Base-by-base conservation (phyloP, 495 filamentous ascomycete genomes). In the Pseudomonodictys pantanalensis region DNA sequence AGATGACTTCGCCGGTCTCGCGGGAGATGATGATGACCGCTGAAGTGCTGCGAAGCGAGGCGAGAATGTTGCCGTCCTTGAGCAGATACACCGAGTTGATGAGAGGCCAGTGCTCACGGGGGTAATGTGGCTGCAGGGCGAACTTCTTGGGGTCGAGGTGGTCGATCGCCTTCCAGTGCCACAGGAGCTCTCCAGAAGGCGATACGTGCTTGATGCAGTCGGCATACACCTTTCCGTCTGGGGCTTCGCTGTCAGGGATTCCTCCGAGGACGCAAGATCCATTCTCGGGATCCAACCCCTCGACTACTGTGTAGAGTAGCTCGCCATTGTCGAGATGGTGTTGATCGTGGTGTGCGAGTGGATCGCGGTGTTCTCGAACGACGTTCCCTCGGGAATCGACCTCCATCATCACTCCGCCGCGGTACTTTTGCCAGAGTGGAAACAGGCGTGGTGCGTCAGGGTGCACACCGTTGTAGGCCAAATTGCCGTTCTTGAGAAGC, bases 151-250 rank as follows among this genome's bases (percentile, higher is more conserved):
- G 66, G 32, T 70, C 66, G 0, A 78, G 69, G 57, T 75, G 73
- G 24, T 77, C 73, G 25, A 72, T 72, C 4, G 70, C 77, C 23
- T 69, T 72, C 76, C 77, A 79, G 3, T 65, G 66, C 76, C 75
- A 79, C 25, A 78, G 64, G 0, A 77, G 59, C 0, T 60, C 63
- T 12, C 71, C 72, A 1, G 54, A 58, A 12, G 39, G 41, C 7
- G 71, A 71, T 1, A 77, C 72, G n/a, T 75, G 66, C 46, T 75
- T 77, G 62, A 78, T 79, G 44, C 72, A 75, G 59, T 78, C 77
- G 8, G 66, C 72, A 53, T 78, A 78, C 3, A 71, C 66, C 0
- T 70, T 62, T 8, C 73, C 75, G 9, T 71, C 70, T 0, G 72
- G 68, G 0, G 72, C 69, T 38, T 79, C 77, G 26, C 58, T 77